Conservation (phyloP, 345 rosid genomes). For the Citrus reticulata region DNA sequence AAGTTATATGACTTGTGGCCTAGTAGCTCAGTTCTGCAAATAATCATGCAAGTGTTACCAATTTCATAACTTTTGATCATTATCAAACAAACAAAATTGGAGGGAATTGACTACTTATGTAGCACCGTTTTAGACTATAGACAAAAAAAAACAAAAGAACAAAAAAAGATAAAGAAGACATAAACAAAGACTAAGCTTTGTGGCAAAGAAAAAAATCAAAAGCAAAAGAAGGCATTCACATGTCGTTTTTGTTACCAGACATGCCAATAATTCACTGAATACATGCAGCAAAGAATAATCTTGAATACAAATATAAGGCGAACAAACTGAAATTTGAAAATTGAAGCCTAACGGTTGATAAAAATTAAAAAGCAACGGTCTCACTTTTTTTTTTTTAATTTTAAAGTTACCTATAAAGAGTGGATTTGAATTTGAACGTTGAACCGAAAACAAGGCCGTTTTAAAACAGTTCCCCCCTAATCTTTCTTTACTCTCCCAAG, state of each 20-base stretch:
- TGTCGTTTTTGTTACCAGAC: constrained; percentile 41
- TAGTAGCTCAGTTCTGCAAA: constrained; percentile 32
- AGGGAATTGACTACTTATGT: constrained; percentile 12
- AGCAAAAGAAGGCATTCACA: constrained; percentile 39
- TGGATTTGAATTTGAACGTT: constrained; percentile 45
- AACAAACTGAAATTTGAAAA: constrained; percentile 36
- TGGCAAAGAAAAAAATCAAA: constrained; percentile 25
- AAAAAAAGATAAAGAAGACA: constrained; percentile 21
- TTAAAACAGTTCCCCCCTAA: constrained; percentile 46
- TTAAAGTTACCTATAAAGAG: constrained; percentile 33
- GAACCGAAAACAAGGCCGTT: constrained; percentile 16
- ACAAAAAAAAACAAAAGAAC: constrained; percentile 16
- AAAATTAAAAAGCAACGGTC: constrained; percentile 45
- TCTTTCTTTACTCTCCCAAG: background rate
- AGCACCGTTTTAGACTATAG: constrained; percentile 16
- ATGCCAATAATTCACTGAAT: constrained; percentile 24
- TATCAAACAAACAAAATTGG: constrained; percentile 18
- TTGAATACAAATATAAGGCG: constrained; percentile 9
- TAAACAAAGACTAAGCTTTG: constrained; percentile 22
- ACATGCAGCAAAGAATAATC: constrained; percentile 8
- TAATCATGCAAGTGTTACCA: constrained; percentile 17
- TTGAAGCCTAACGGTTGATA: constrained; percentile 28
- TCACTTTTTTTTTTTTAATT: background rate
- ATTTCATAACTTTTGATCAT: constrained; percentile 18
- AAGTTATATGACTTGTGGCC: background rate